phyloP scores from a whole-genome alignment of 768 basidiomycete genomes.

The Hydnomerulius pinastri region DNA sequence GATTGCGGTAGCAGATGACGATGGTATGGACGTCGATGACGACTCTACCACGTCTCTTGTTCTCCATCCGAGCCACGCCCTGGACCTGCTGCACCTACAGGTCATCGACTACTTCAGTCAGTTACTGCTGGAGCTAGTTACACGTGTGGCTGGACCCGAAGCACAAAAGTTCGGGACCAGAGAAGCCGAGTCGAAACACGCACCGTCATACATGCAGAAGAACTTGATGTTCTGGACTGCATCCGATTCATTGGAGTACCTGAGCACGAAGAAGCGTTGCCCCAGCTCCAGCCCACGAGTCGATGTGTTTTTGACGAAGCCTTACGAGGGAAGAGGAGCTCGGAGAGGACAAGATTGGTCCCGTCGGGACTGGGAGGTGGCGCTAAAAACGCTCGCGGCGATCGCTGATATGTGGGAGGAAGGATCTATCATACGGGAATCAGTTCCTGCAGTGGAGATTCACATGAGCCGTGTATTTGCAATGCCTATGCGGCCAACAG shows the following conservation, averaged over 20 bases:
- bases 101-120: constrained; percentile 69
- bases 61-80: constrained; percentile 52
- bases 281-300: constrained; percentile 44
- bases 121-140: constrained; percentile 59
- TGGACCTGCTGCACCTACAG: constrained; percentile 67
- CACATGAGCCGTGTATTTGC: constrained; percentile 53
- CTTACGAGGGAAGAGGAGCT: constrained; percentile 50
- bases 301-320: constrained; percentile 52
- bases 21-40: constrained; percentile 67
- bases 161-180: constrained; percentile 39
- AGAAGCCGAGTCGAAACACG: constrained; percentile 50
- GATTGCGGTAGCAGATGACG: constrained; percentile 35
- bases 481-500: constrained; percentile 45
- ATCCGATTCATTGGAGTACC: constrained; percentile 57
- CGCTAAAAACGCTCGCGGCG: constrained; percentile 44
- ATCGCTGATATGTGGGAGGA: constrained; percentile 59
- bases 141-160: constrained; percentile 52
- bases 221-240: constrained; percentile 53
- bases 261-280: constrained; percentile 42
- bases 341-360: constrained; percentile 79
- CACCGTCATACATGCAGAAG: constrained; percentile 50
- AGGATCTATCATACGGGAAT: constrained; percentile 51
- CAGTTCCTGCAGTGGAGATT: constrained; percentile 47
- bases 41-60: constrained; percentile 37
- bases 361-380: constrained; percentile 63